Evolutionary conservation across 2,329 filamentous ascomycete genomes (phyloP).

Genomic region (Cladophialophora chaetospira): DNA sequence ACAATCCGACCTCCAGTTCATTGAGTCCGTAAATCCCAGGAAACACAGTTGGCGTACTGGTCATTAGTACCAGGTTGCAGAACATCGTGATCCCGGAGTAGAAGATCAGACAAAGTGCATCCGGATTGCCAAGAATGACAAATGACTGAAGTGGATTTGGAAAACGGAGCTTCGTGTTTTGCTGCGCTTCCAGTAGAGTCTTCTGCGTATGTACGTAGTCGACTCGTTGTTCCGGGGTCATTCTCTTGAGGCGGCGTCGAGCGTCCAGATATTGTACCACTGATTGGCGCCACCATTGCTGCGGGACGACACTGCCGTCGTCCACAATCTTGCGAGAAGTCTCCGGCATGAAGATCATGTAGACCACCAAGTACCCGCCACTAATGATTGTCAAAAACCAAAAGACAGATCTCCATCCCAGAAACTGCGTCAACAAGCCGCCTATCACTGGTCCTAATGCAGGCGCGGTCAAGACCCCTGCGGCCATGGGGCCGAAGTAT

Average conservation of each 20-base stretch:
- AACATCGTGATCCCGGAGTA: slow-evolving; percentile 17
- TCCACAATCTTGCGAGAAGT: slow-evolving; percentile 43
- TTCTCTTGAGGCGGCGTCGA: slow-evolving; percentile 12
- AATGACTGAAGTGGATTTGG: slow-evolving; percentile 16
- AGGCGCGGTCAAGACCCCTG: slow-evolving; percentile 44
- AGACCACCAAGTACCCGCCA: slow-evolving; percentile 34
- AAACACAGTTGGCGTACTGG: slow-evolving; percentile 14
- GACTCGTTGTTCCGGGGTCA: slow-evolving; percentile 6
- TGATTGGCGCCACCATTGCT: slow-evolving; percentile 20
- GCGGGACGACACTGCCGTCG: slow-evolving; percentile 41
- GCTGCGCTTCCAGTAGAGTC: background rate
- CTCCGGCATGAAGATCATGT: slow-evolving; percentile 40
- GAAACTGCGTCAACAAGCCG: slow-evolving; percentile 48
- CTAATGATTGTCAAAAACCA: slow-evolving; percentile 56
- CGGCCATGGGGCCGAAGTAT: slow-evolving; percentile 43
- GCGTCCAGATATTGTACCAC: slow-evolving; percentile 12
- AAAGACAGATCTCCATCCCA: slow-evolving; percentile 57
- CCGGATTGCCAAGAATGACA: slow-evolving; percentile 12
- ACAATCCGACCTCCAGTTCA: slow-evolving; percentile 13
- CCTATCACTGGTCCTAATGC: slow-evolving; percentile 56
- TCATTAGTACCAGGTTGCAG: slow-evolving; percentile 7
- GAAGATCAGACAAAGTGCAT: slow-evolving; percentile 11
- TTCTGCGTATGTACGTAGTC: slow-evolving; percentile 1
- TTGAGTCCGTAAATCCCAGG: slow-evolving; percentile 10
- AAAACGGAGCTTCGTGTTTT: slow-evolving; percentile 9